These are phyloP conservation scores for Tulasnella sp. DNA, from an alignment of 768 basidiomycete genomes.

Conservation along the genomic window DNA sequence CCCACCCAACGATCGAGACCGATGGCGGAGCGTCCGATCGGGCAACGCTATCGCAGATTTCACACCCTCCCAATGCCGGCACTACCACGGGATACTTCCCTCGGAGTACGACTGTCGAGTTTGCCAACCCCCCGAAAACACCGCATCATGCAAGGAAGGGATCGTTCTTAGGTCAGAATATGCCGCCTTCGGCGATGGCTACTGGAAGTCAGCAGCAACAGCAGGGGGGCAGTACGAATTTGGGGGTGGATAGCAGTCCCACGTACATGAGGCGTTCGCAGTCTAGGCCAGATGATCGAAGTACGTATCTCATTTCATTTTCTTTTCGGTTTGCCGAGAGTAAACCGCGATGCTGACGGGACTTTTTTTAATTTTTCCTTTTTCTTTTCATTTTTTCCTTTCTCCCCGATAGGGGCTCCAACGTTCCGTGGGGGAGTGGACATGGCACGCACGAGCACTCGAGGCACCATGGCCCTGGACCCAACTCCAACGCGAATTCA, in stretches of 20 bases:
- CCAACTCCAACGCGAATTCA: conserved; percentile 43
- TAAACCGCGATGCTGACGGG: neutral
- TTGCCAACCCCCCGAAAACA: conserved; percentile 36
- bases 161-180: neutral
- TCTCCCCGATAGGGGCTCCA: neutral
- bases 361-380: neutral
- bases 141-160: conserved; percentile 25
- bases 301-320: conserved; percentile 9
- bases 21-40: neutral
- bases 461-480: conserved; percentile 57
- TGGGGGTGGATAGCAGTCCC: neutral
- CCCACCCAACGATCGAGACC: neutral
- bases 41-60: neutral
- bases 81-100: conserved; percentile 25
- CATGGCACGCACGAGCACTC: conserved; percentile 32
- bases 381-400: neutral
- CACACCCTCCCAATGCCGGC: conserved; percentile 5
- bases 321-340: neutral
- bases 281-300: neutral
- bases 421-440: neutral
- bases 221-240: neutral
- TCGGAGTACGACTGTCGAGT: conserved; percentile 47
- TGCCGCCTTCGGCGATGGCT: neutral
- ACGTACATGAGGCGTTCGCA: neutral
- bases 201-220: neutral